Evolutionary conservation across 2,329 filamentous ascomycete species (phyloP), one percentile per base, ranked within the genome.

Genomic region (Acarospora socialis): DNA sequence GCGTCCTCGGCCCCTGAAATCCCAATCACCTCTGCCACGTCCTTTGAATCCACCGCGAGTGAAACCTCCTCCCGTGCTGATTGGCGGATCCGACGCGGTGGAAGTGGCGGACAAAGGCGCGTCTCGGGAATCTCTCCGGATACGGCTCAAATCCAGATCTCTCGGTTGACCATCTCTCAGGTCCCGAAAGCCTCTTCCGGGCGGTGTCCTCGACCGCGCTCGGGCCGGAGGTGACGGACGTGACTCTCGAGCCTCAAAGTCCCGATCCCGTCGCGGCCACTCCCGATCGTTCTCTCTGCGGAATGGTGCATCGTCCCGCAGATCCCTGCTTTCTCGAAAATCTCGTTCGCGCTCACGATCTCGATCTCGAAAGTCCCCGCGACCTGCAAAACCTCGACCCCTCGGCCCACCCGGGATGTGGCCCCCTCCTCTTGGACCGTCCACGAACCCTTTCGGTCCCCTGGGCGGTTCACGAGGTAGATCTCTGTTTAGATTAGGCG

Each of bases 381-480:
- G 52, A 19, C 48, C 54, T 25, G 50, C 45, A 42, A 57, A 58
- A 9, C 54, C 56, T 39, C 59, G 45, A 20, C 54, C 51, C 39
- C 57, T 53, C n/a, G n/a, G n/a, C n/a, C n/a, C n/a, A n/a, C n/a
- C n/a, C 6, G 57, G 54, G 18, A 31, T n/a, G 25, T 29, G 41
- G 5, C 26, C 33, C 8, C 28, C 28, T 3, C 34, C 41, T 34
- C 41, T 38, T 25, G 32, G 50, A 42, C 41, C 30, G 25, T 65
- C 60, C 28, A 53, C 51, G 28, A 60, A 52, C 9, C 59, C 58
- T 42, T 62, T 57, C 14, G 63, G 63, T 7, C 61, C 63, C 39
- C 62, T 53, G 18, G 63, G 63, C 26, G 57, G 53, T 33, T 65
- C 60, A 23, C 42, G 36, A 10, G 39, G 27, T 18, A 28, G 28